Evolutionary conservation across 257 asterid genomes (phyloP).

Genomic region (Schizonepeta tenuifolia): DNA sequence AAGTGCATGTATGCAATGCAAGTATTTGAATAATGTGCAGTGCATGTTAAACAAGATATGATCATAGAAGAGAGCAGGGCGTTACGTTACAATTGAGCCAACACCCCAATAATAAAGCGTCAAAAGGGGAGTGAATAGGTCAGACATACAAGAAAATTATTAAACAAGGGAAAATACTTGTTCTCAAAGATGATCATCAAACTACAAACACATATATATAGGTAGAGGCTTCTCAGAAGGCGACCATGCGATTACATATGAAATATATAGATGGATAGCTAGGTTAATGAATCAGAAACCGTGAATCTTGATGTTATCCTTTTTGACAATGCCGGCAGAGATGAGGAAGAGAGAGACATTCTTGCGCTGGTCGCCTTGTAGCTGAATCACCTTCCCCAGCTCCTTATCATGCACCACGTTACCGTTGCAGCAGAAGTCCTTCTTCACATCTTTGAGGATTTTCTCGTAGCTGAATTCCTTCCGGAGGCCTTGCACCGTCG

Average conservation of each 20-base stretch:
- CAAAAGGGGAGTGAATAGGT: too few relatives aligned
- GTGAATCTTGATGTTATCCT: conserved; percentile 80
- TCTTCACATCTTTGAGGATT: conserved; percentile 73
- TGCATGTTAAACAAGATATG: too few relatives aligned
- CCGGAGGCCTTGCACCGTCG: conserved; percentile 71
- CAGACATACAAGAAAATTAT: too few relatives aligned
- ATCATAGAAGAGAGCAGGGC: neutral
- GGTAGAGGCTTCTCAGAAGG: too few relatives aligned
- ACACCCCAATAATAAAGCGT: too few relatives aligned
- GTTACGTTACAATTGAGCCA: too few relatives aligned
- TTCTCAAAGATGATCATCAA: too few relatives aligned
- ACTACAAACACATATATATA: too few relatives aligned
- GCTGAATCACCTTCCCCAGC: conserved; percentile 78
- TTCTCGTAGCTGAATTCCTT: conserved; percentile 75
- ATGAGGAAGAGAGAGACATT: conserved; percentile 65
- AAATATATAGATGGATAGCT: too few relatives aligned
- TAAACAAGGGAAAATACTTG: too few relatives aligned
- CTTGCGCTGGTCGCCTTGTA: conserved; percentile 90
- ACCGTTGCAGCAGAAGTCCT: conserved; percentile 86
- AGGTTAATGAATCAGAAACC: conserved; percentile 59
- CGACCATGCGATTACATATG: too few relatives aligned
- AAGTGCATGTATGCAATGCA: too few relatives aligned
- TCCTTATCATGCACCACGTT: conserved; percentile 79
- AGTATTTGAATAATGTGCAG: neutral
- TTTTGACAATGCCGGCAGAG: conserved; percentile 59